Evolutionary conservation across 345 rosid species (phyloP).

Genomic region (Streptanthus diversifolius): DNA sequence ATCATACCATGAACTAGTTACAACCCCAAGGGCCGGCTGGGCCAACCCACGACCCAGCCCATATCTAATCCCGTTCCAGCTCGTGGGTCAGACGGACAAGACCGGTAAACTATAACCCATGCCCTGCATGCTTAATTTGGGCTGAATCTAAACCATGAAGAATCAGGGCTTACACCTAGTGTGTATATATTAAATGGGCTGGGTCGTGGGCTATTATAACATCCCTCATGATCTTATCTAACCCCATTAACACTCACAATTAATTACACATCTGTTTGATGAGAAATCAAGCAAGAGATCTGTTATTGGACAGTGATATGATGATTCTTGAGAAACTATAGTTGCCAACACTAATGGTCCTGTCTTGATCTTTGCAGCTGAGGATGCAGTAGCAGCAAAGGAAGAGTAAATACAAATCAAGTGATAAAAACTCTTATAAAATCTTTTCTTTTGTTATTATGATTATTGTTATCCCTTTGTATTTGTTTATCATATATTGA

Average conservation of each 20-base stretch:
- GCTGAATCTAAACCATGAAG: not conserved
- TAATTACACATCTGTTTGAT: not conserved
- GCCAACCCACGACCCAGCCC: not conserved
- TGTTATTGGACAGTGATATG: not conserved
- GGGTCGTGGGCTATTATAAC: not conserved
- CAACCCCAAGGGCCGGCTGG: not conserved
- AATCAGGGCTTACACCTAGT: not conserved
- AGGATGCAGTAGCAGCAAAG: conserved; percentile 15
- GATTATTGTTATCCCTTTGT: conserved; percentile 6
- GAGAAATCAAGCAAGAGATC: not conserved
- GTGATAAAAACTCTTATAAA: not conserved
- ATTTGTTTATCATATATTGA: not conserved
- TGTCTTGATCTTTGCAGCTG: conserved; percentile 23
- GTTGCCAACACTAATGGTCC: not conserved
- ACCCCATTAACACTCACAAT: not conserved
- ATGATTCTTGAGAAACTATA: conserved; percentile 3
- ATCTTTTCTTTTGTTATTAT: conserved; percentile 11
- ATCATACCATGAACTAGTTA: not conserved
- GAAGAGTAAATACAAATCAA: conserved; percentile 24
- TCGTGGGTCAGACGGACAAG: not conserved
- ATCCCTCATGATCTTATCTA: not conserved
- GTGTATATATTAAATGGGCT: not conserved
- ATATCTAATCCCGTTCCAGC: not conserved
- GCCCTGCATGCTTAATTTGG: not conserved
- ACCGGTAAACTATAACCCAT: too few species aligned